phyloP scores from a whole-genome alignment of 345 rosid genomes.

The Populus tremula region DNA sequence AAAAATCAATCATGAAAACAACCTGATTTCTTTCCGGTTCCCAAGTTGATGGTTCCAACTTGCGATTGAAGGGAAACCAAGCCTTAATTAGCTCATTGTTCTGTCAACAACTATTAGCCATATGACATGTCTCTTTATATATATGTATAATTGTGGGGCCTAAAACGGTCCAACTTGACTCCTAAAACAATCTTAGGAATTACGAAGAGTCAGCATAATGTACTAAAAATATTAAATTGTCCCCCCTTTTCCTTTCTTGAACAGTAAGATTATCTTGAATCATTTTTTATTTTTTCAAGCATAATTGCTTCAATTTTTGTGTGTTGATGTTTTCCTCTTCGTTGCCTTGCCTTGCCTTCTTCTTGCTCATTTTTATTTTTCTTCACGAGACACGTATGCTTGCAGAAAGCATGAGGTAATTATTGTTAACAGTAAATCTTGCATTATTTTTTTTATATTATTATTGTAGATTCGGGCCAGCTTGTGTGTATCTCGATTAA shows the following conservation, averaged over 20 bases:
- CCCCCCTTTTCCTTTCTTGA: not conserved
- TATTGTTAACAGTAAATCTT: not conserved
- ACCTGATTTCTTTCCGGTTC: not conserved
- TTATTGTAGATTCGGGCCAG: too few species aligned
- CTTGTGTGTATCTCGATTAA: too few species aligned
- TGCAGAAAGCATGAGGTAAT: too few species aligned
- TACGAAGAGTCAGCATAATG: not conserved
- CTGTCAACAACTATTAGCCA: not conserved
- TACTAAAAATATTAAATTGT: not conserved
- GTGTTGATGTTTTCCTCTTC: too few species aligned
- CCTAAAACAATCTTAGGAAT: not conserved
- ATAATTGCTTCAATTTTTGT: not conserved
- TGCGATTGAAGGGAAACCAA: not conserved
- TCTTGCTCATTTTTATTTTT: too few species aligned
- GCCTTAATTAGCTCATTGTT: not conserved
- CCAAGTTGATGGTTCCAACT: not conserved
- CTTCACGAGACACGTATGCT: too few species aligned
- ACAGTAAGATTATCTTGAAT: not conserved
- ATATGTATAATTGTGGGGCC: not conserved
- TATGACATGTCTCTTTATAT: not conserved
- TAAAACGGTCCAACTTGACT: slow-evolving; percentile 1
- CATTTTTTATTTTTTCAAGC: too few species aligned
- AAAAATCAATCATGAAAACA: not conserved
- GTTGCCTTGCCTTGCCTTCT: too few species aligned
- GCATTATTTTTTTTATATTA: too few species aligned